Evolutionary conservation across 2,329 filamentous ascomycete species (phyloP), one percentile per base, ranked within the genome.

Genomic region (Paradendryphiella salina): DNA sequence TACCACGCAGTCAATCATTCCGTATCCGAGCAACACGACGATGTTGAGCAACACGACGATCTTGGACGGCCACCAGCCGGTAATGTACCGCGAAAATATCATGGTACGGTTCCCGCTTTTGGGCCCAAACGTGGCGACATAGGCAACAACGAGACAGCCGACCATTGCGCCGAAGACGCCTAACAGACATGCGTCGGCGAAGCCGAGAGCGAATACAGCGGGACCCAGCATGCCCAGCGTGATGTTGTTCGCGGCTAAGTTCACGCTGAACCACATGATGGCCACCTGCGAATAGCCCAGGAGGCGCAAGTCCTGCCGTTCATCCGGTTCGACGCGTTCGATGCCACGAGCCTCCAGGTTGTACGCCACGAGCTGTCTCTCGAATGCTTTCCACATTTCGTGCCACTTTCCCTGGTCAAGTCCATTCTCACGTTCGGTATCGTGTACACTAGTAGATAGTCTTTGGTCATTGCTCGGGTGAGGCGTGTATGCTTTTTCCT

Each of bases 41-140:
- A 87, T 74, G 61, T 86, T 86, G 50, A 87, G 72, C 17, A 86
- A 61, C 11, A 85, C 83, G 28, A 85, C 79, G 6, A 87, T 69
- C 67, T 86, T 86, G 44, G 80, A 80, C 0, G 84, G 84, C 77
- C 81, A 86, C 81, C 82, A 86, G 5, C 84, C 84, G 79, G 86
- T 85, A 14, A 80, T 75, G 61, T 84, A 86, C 17, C 43, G 41
- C 6, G 80, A 77, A 54, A 82, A 77, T 20, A 82, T 79, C 79
- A 85, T 80, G 38, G 83, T 85, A 44, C 84, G 75, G 59, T 85
- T 84, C 3, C 84, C 84, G 54, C 80, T 83, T 49, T 78, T 69
- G 1, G 84, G 82, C 0, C 84, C 84, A 73, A 83, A 86, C 0
- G 80, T 85, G 14, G 83, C 82, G 50, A 82, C 80, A 72, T 85